Percentiles rank a stretch among this genome's conserved stretches.
These are phyloP conservation scores for Tricholoma hemisulphureum DNA, from an alignment of 768 basidiomycete genomes.

Conservation along the genomic window DNA sequence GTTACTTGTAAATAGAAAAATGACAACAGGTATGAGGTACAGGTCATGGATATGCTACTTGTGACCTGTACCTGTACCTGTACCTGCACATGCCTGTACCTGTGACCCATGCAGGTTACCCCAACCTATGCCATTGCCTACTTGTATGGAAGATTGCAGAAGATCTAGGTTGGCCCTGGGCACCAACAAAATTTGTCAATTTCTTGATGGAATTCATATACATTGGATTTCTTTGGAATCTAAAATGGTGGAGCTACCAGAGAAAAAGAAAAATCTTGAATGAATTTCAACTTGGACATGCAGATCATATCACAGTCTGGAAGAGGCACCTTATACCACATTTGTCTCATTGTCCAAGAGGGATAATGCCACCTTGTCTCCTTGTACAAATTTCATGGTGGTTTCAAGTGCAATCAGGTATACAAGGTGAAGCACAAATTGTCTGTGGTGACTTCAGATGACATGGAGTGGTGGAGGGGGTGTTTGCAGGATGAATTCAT, in stretches of 20 bases:
- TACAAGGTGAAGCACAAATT: slow-evolving; percentile 15
- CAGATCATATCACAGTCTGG: slow-evolving; percentile 5
- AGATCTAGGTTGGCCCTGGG: slow-evolving; percentile 36
- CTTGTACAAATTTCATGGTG: slow-evolving; percentile 25
- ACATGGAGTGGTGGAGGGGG: slow-evolving; percentile 28
- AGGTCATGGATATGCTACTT: too few species aligned
- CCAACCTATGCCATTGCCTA: too few species aligned
- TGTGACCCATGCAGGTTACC: too few species aligned
- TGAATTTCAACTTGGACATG: slow-evolving; percentile 21
- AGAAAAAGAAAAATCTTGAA: slow-evolving; percentile 25
- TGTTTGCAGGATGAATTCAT: slow-evolving; percentile 9
- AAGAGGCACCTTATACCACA: slow-evolving; percentile 34
- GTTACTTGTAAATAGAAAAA: too few species aligned
- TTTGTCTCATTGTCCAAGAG: slow-evolving; percentile 26
- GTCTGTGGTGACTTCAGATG: slow-evolving; percentile 8
- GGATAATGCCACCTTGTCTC: slow-evolving; percentile 30
- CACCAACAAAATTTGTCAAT: slow-evolving; percentile 23
- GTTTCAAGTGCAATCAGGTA: slow-evolving; percentile 17
- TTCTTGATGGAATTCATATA: slow-evolving; percentile 32
- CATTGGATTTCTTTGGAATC: slow-evolving; percentile 38
- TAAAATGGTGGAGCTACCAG: slow-evolving; percentile 31
- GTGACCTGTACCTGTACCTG: too few species aligned
- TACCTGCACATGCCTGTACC: too few species aligned
- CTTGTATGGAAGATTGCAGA: slow-evolving; percentile 23
- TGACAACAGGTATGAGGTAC: too few species aligned